Evolutionary conservation across 805 yeast genomes (phyloP), one percentile per base, ranked within the genome.

Genomic region (Cyberlindnera amylophila): DNA sequence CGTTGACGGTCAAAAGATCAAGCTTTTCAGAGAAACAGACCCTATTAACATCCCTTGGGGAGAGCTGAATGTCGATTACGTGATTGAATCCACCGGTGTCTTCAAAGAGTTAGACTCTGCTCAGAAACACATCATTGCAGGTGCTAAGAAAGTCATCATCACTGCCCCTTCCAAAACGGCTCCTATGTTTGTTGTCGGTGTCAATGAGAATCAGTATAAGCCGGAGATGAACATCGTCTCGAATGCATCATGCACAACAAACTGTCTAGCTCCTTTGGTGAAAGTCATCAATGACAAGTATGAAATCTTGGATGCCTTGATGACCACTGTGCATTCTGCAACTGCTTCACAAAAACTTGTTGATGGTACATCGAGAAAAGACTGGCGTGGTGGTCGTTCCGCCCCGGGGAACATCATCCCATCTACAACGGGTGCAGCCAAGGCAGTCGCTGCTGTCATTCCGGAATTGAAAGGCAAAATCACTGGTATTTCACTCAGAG

Each of bases 311-410:
- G 86, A 80, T 69, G 86, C 83, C 70, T 74, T 80, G 64, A 80
- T 80, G 86, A 79, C 86, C 70, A 79, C 85, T 51, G 83, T 78
- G 47, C 85, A 79, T 73, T 76, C 84, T 61, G 71, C 77, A 69
- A 79, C 85, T 50, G 85, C 85, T 49, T 76, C 85, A 52, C 85
- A 80, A 67, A 79, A 79, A 72, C 78, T 84, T 50, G 86, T 80
- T 57, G 86, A 80, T 64, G 85, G 85, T 71, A 82, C 85, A 63
- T 79, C 86, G 65, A 82, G 77, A 72, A 80, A 80, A 71, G 86
- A 79, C 72, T 79, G 86, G 86, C 78, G 86, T 77, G 85, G 85
- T 71, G 86, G 85, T 66, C 75, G 86, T 73, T 77, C 85, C 58
- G 86, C 86, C 61, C 77, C 83, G 50, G 84, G 80, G 62, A 79